These are phyloP conservation scores for Melanomma pulvis-pyrius DNA, from an alignment of 495 filamentous ascomycete genomes.

Conservation along the genomic window DNA sequence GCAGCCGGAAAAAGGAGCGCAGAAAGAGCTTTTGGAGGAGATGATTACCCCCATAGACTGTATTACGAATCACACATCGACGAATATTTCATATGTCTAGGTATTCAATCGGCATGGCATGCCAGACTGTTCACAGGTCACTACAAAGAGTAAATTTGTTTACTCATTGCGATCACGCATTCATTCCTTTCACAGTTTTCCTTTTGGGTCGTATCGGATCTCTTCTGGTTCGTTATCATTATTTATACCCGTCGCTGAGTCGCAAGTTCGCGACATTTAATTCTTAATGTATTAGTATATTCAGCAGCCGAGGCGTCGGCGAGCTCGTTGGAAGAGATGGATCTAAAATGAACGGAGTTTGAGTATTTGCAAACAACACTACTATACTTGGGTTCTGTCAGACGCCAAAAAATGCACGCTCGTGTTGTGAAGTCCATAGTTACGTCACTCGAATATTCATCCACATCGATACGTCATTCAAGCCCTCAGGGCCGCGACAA, in stretches of 20 bases:
- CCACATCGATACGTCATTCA: no score
- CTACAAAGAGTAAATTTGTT: neutral
- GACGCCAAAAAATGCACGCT: neutral
- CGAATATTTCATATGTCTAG: neutral
- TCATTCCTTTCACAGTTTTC: neutral
- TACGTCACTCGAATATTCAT: neutral
- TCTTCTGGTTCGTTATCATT: neutral
- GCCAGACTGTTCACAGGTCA: neutral
- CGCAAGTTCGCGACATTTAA: neutral
- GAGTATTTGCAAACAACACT: neutral
- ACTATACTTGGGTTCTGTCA: no score
- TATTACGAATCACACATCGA: neutral
- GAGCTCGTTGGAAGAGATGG: neutral
- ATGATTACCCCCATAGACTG: neutral
- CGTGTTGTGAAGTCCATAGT: neutral
- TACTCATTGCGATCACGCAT: neutral
- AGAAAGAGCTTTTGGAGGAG: constrained; percentile 21
- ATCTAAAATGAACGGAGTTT: neutral
- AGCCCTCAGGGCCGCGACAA: no score
- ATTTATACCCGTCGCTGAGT: neutral
- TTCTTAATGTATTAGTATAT: neutral
- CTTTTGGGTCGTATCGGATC: neutral
- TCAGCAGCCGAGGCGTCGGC: neutral
- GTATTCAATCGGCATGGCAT: neutral
- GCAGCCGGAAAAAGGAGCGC: constrained; percentile 12